Conservation (phyloP, 2,329 filamentous ascomycete species). For the Colletotrichum tanaceti region DNA sequence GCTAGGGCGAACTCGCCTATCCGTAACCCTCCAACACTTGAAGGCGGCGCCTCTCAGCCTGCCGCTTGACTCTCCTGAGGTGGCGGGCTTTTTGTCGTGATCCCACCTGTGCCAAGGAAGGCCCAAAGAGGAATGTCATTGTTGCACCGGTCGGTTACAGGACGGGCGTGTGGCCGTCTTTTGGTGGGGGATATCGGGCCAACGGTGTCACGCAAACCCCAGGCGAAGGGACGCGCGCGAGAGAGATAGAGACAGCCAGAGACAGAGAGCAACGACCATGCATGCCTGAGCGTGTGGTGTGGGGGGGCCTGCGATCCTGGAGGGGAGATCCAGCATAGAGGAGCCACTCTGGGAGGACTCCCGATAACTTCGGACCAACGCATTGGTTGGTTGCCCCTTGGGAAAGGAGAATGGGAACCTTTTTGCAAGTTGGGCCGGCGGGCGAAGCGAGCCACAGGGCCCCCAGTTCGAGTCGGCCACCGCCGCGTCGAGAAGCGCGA, state of each 20-base stretch:
- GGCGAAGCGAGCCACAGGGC: not conserved
- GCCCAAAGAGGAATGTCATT: not conserved
- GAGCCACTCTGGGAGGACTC: not conserved
- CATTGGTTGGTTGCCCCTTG: slow-evolving; percentile 21
- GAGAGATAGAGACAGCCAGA: too few species aligned
- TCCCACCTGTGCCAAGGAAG: slow-evolving; percentile 12
- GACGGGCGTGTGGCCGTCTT: slow-evolving; percentile 16
- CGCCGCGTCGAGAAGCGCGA: not conserved
- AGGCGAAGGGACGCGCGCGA: not conserved
- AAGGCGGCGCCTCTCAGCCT: not conserved
- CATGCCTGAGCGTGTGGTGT: not conserved
- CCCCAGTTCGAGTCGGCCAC: too few species aligned
- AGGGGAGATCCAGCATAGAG: not conserved
- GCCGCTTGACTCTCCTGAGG: not conserved
- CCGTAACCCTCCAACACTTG: not conserved
- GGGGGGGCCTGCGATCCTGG: not conserved
- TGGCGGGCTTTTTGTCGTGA: slow-evolving; percentile 1
- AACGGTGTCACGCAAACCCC: not conserved
- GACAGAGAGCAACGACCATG: not conserved
- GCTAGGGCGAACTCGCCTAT: not conserved
- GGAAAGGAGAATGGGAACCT: not conserved
- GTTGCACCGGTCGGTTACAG: not conserved
- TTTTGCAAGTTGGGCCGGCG: not conserved
- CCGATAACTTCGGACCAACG: slow-evolving; percentile 14
- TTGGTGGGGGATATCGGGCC: slow-evolving; percentile 7